Percentiles rank a stretch among this genome's conserved stretches.
Evolutionary conservation across 345 rosid species (phyloP).

Genomic region (Sisymbrium irio): DNA sequence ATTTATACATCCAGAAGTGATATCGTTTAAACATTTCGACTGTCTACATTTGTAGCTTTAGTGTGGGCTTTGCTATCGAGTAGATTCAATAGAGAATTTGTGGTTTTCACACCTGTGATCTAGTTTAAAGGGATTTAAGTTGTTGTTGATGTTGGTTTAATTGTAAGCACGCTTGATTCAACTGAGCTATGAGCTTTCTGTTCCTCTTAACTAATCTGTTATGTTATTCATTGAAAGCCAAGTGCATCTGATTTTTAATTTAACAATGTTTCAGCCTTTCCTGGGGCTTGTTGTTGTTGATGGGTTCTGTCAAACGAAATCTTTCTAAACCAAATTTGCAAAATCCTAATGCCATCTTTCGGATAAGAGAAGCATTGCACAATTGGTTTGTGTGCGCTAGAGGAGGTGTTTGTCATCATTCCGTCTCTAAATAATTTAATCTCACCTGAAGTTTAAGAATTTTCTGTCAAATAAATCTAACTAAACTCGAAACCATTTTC

Average conservation of each 20-base stretch:
- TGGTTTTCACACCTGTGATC: background rate
- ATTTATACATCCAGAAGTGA: background rate
- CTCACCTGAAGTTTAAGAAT: background rate
- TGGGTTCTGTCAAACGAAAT: background rate
- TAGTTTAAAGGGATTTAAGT: background rate
- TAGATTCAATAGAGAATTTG: background rate
- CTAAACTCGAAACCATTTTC: background rate
- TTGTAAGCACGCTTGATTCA: background rate
- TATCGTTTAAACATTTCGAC: background rate
- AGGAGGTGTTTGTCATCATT: background rate
- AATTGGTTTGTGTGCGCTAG: background rate
- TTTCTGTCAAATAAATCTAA: background rate
- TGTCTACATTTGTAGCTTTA: background rate
- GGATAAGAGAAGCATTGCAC: background rate
- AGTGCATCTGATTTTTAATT: background rate
- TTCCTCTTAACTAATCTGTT: background rate
- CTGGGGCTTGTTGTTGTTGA: background rate
- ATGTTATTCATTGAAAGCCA: background rate
- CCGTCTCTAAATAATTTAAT: background rate
- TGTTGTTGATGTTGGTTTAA: background rate
- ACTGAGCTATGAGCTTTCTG: background rate
- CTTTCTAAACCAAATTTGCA: background rate
- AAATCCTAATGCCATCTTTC: no score
- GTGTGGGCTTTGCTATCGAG: background rate
- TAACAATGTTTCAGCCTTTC: no score